Percentiles rank a stretch among this genome's conserved stretches.
These are phyloP conservation scores for Barnettozyma wickerhamii DNA, from an alignment of 805 yeast species.

Conservation along the genomic window DNA sequence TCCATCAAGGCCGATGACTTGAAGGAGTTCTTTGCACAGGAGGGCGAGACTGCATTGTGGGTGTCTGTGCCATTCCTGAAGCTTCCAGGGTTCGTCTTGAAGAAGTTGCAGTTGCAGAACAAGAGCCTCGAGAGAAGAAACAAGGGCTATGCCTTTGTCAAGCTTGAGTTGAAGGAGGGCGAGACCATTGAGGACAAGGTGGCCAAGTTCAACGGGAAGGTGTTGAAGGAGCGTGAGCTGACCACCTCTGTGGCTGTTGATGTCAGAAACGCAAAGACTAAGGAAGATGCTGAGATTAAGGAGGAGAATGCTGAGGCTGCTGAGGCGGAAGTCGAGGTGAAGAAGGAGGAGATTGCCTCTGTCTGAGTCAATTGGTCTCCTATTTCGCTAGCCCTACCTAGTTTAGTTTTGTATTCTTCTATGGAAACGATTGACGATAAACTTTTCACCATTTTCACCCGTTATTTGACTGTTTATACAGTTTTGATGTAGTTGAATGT, in stretches of 20 bases:
- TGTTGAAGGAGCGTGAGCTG: slow-evolving; percentile 60
- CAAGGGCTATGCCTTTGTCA: slow-evolving; percentile 65
- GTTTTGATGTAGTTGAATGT: too few species aligned
- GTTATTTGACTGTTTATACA: too few species aligned
- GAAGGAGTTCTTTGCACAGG: slow-evolving; percentile 42
- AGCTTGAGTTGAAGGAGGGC: slow-evolving; percentile 31
- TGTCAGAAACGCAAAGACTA: slow-evolving; percentile 33
- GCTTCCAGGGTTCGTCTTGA: slow-evolving; percentile 39
- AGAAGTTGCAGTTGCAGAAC: slow-evolving; percentile 41
- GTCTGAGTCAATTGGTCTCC: background rate
- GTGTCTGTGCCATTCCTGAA: slow-evolving; percentile 54
- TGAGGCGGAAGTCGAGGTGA: slow-evolving; percentile 10
- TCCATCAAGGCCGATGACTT: slow-evolving; percentile 51
- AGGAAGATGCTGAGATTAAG: slow-evolving; percentile 27
- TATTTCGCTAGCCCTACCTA: too few species aligned
- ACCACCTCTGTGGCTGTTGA: slow-evolving; percentile 73
- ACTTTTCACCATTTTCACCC: too few species aligned
- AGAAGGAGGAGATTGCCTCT: slow-evolving; percentile 4
- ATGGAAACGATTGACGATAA: slow-evolving; percentile 8
- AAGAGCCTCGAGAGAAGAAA: slow-evolving; percentile 42
- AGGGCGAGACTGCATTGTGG: slow-evolving; percentile 47
- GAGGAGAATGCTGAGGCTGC: slow-evolving; percentile 27
- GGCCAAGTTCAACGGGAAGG: slow-evolving; percentile 60
- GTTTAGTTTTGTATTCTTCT: too few species aligned
- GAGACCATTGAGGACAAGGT: slow-evolving; percentile 61